A percentile compares a stretch with the other conserved stretches of the same genome.
Conservation (phyloP, 2,329 filamentous ascomycete species). For the Zarea fungicola region DNA sequence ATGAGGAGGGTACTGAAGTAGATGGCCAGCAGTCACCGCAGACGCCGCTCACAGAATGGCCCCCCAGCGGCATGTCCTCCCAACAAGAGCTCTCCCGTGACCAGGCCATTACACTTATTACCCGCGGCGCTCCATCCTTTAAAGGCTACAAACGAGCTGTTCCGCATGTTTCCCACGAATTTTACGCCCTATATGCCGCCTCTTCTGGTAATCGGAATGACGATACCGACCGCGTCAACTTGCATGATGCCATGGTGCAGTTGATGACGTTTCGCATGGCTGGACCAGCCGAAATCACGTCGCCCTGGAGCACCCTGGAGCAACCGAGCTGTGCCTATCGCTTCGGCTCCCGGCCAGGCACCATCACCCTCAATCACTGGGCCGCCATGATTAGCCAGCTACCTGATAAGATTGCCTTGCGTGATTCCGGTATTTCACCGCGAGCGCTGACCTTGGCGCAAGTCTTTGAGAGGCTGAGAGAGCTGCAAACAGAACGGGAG, state of each 20-base stretch:
- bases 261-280: conserved; percentile 51
- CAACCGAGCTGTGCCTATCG: conserved; percentile 67
- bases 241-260: conserved; percentile 52
- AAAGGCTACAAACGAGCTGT: conserved; percentile 50
- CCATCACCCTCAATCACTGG: conserved; percentile 68
- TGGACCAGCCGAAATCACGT: conserved; percentile 35
- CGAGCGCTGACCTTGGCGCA: conserved; percentile 54
- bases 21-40: neutral
- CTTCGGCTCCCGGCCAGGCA: conserved; percentile 62
- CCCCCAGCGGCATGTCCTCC: conserved; percentile 45
- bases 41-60: conserved; percentile 48
- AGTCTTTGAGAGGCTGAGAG: conserved; percentile 54
- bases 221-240: conserved; percentile 42
- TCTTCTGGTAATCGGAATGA: conserved; percentile 37
- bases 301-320: conserved; percentile 67
- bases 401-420: conserved; percentile 51
- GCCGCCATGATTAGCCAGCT: conserved; percentile 52
- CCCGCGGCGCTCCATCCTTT: conserved; percentile 52
- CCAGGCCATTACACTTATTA: conserved; percentile 53
- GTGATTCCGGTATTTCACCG: conserved; percentile 53
- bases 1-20: neutral
- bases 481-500: conserved; percentile 51
- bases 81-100: conserved; percentile 47
- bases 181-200: conserved; percentile 52
- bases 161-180: conserved; percentile 50